phyloP scores from a whole-genome alignment of 2,329 filamentous ascomycete species.

The Cadophora gregata region DNA sequence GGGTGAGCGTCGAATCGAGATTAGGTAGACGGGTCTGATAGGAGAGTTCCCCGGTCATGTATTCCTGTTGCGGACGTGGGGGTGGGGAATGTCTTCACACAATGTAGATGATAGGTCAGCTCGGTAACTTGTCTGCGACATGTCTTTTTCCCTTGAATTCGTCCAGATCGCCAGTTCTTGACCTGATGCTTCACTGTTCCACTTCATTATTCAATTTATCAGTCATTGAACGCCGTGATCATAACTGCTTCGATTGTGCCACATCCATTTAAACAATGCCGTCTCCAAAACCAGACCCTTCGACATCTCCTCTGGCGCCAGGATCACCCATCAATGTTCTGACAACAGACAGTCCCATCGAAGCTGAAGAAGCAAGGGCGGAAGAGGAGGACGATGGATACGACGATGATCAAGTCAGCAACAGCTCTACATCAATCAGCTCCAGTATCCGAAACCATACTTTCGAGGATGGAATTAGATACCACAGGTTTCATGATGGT shows the following conservation, averaged over 20 bases:
- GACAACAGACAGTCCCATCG: not conserved
- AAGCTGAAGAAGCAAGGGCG: not conserved
- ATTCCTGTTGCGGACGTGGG: not conserved
- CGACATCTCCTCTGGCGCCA: not conserved
- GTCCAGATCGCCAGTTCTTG: not conserved
- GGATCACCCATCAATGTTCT: not conserved
- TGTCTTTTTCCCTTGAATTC: not conserved
- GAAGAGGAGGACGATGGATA: constrained; percentile 20
- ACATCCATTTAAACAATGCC: not conserved
- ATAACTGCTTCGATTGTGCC: not conserved
- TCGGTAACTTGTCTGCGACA: not conserved
- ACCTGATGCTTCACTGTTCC: not conserved
- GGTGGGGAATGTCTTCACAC: not conserved
- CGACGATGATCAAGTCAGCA: constrained; percentile 11
- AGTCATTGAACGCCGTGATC: not conserved
- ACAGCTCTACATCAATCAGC: constrained; percentile 27
- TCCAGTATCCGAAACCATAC: constrained; percentile 53
- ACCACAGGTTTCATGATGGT: constrained; percentile 58
- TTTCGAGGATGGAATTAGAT: constrained; percentile 60
- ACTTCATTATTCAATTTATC: not conserved
- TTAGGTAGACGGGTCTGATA: not conserved
- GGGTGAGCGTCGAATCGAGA: not conserved
- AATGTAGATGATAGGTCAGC: not conserved
- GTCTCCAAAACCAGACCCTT: not conserved
- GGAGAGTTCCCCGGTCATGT: not conserved